A percentile compares a stretch with the other conserved stretches of the same genome.
Conservation (phyloP, 805 yeast genomes). For the Schizosaccharomyces octosporus region DNA sequence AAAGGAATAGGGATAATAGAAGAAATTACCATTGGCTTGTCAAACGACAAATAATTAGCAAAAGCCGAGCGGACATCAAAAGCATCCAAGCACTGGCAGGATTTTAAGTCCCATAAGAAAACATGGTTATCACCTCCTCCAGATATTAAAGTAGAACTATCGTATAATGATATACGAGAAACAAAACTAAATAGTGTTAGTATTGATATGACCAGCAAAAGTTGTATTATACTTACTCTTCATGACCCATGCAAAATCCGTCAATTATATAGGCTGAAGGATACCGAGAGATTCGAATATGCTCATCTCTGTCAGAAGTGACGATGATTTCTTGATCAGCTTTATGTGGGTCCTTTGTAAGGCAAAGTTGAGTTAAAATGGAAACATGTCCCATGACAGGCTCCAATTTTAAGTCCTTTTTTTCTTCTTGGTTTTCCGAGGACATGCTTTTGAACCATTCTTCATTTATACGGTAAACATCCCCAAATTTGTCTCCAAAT, state of each 20-base stretch:
- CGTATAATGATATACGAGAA: constrained; percentile 34
- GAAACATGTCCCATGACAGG: constrained; percentile 69
- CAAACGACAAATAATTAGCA: background rate
- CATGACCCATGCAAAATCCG: constrained; percentile 68
- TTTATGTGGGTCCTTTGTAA: constrained; percentile 20
- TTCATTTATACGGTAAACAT: constrained; percentile 44
- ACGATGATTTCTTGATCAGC: constrained; percentile 27
- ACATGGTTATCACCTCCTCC: constrained; percentile 80
- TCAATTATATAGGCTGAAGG: constrained; percentile 62
- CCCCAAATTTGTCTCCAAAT: constrained; percentile 90
- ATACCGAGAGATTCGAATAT: constrained; percentile 56
- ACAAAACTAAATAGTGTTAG: constrained; percentile 15
- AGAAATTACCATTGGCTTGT: background rate
- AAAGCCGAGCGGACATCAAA: background rate
- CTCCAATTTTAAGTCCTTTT: constrained; percentile 9
- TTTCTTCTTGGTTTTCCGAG: background rate
- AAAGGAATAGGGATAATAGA: background rate
- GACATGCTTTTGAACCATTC: constrained; percentile 6
- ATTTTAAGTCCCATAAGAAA: constrained; percentile 40
- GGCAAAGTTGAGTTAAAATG: constrained; percentile 59
- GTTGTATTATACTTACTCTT: constrained; percentile 25
- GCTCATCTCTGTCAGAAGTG: constrained; percentile 89
- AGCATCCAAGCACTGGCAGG: background rate
- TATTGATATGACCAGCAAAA: background rate
- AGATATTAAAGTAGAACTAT: constrained; percentile 31